Evolutionary conservation across 352 stramenopile species (phyloP).

Genomic region (Globisporangium lucens): DNA sequence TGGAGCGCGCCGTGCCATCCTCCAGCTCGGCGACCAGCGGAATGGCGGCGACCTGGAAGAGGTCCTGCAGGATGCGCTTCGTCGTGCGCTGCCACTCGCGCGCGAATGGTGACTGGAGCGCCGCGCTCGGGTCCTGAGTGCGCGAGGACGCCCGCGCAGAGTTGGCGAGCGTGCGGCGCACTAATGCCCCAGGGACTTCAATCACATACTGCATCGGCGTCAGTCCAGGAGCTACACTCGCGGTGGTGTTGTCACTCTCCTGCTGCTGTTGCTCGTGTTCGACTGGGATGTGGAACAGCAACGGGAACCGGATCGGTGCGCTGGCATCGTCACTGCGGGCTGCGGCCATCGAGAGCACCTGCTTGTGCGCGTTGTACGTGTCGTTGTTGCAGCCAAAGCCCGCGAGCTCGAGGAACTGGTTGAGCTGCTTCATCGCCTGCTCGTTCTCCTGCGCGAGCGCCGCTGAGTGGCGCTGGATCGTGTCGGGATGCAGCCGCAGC

Average conservation of each 20-base stretch:
- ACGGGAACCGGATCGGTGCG: constrained; percentile 42
- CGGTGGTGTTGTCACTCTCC: not conserved
- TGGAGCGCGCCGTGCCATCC: constrained; percentile 22
- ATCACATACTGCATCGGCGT: constrained; percentile 39
- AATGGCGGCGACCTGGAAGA: constrained; percentile 60
- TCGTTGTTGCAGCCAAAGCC: constrained; percentile 68
- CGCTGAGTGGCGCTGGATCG: constrained; percentile 44
- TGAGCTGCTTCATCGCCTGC: constrained; percentile 75
- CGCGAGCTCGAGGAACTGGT: constrained; percentile 70
- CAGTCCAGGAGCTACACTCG: not conserved
- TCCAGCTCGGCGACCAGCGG: constrained; percentile 24
- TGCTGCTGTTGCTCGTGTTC: constrained; percentile 12
- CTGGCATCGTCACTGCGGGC: constrained; percentile 17
- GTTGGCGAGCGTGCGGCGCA: constrained; percentile 55
- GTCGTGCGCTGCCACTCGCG: constrained; percentile 67
- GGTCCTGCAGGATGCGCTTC: constrained; percentile 51
- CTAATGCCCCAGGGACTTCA: constrained; percentile 44
- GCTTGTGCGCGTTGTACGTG: constrained; percentile 47
- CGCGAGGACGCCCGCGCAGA: constrained; percentile 14
- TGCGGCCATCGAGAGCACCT: constrained; percentile 35
- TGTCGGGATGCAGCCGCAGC: constrained; percentile 67
- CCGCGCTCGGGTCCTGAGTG: constrained; percentile 27
- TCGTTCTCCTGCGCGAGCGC: constrained; percentile 54
- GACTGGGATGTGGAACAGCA: constrained; percentile 53
- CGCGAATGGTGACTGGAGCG: constrained; percentile 46